phyloP scores from a whole-genome alignment of 1,284 basidiomycete species.

The Phylloporus gajari region DNA sequence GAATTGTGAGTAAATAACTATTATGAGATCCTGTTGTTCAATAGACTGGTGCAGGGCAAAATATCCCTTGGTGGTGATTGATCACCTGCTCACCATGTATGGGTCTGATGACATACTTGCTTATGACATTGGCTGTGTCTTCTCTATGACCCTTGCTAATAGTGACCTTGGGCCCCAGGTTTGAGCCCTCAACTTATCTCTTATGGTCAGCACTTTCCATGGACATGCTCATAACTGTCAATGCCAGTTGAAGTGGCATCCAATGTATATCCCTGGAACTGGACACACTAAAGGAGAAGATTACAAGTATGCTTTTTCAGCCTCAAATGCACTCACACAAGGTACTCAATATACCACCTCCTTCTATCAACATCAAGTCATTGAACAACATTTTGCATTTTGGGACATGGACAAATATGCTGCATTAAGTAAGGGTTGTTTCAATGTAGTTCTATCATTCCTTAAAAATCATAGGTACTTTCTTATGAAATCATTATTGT shows the following conservation, averaged over 20 bases:
- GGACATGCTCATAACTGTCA: constrained; percentile 39
- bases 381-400: constrained; percentile 23
- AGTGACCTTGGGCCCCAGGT: background rate
- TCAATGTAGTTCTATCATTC: background rate
- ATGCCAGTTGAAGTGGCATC: constrained; percentile 20
- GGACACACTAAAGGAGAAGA: constrained; percentile 22
- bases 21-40: background rate
- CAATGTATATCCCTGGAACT: constrained; percentile 6
- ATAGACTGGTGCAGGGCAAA: constrained; percentile 12
- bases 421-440: background rate
- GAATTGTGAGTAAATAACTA: constrained; percentile 14
- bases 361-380: constrained; percentile 22
- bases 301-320: background rate
- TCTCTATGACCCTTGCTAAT: background rate
- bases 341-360: background rate
- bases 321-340: constrained; percentile 14
- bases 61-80: constrained; percentile 17
- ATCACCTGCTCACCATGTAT: background rate
- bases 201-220: constrained; percentile 42
- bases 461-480: background rate
- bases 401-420: constrained; percentile 27
- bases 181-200: background rate
- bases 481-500: background rate
- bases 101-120: constrained; percentile 6
- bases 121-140: constrained; percentile 23